Base-by-base conservation (phyloP, 2,329 filamentous ascomycete species). In the Chaetomiaceae sp. region DNA sequence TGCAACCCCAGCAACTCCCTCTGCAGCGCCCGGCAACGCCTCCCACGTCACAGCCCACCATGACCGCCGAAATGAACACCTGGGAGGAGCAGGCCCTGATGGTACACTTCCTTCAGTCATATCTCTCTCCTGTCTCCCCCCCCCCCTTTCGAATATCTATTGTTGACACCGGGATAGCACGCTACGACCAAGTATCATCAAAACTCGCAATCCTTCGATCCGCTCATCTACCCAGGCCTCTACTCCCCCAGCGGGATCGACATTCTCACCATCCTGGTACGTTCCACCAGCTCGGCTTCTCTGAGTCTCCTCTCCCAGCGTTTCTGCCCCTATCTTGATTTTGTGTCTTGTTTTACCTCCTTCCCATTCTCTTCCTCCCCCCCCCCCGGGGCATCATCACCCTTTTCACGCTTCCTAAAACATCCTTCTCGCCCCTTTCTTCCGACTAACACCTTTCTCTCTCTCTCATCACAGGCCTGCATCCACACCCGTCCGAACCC, bases 201-300 rank as follows among this genome's bases (percentile, higher is more conserved):
- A 33, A 25, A 45, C 7, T 27, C 54, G 13, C 48, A 54, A 2
- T 57, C 57, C n/a, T 53, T 56, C 33, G 75, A 81, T 60, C 66
- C 76, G 34, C 65, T 80, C 54, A 79, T 82, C 55, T 81, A 76
- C 51, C 78, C 78, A 0, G 79, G 78, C 6, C 65, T 83, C 1
- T 84, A 84, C 58, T 72, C 77, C 4, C 71, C 73, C 4, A 81
- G 73, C 41, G 78, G 79, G 2, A 73, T 79, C 46, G 77, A 84
- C 61, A 72, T 83, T 38, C 74, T 84, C 73, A 69, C 62, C 30
- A 76, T 83, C 51, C 66, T 84, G 55, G 79, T 83, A 64, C 55
- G 76, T 65, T 4, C n/a, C n/a, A n/a, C n/a, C n/a, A n/a, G n/a
- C n/a, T n/a, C n/a, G n/a, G n/a, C n/a, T n/a, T n/a, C n/a, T n/a